Evolutionary conservation across 345 rosid species (phyloP), one percentile per base, ranked within the genome.

Genomic region (Noccaea bulbosa): DNA sequence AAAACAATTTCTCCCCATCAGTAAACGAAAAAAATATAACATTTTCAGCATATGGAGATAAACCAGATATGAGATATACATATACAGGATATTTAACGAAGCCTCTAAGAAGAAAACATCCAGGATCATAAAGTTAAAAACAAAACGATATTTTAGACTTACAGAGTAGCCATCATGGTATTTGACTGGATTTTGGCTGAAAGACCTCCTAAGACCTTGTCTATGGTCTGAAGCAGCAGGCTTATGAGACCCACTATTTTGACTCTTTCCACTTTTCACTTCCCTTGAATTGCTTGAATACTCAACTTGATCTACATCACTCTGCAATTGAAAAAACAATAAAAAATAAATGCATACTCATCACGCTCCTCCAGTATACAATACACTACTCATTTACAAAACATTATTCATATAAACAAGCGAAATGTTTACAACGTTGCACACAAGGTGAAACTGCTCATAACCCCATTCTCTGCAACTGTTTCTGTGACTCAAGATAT

Each of bases 81-180:
- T 22, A 11, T 14, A 50, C 5, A 4, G 7, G 11, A 65, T 32
- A 15, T 11, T 35, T 16, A 68, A 72, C 14, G 34, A 39, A 69
- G 61, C 49, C 50, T 74, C 27, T 45, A 65, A 3, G 45, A 44
- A 30, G 6, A 71, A 71, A 65, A 30, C 30, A 12, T 8, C 6
- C 34, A 49, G 1, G 12, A 5, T 15, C 33, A 53, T n/a, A 62
- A 71, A 22, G 7, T 15, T 24, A 24, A 41, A 44, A 57, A 53
- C 12, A 71, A 22, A 67, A 54, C n/a, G 61, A 74, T 41, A 14
- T 6, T 2, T 69, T 51, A 71, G 40, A 61, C 97, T 88, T 80
- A 91, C 97, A 64, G 97, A 94, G 77, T 94, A 87, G 69, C 81
- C 97, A 57, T 94, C 99, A 40, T 81, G 87, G 69, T 62, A 73